Conservation (phyloP, 1,284 basidiomycete genomes). For the Waitea zeae region DNA sequence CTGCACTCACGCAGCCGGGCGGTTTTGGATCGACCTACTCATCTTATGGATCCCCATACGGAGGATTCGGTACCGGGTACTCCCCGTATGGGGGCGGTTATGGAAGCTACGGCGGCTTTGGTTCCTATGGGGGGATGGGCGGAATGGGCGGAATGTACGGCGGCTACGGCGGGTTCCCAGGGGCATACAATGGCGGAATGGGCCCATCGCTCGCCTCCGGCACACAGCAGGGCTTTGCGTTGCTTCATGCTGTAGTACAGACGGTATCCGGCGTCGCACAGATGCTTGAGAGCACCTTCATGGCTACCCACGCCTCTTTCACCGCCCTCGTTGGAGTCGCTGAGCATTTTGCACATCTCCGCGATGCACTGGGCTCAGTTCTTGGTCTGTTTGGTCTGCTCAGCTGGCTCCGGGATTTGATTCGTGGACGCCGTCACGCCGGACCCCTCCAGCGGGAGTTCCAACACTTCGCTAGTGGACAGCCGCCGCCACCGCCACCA, state of each 20-base stretch:
- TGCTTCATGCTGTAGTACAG: constrained; percentile 89
- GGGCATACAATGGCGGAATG: constrained; percentile 16
- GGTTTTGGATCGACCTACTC: constrained; percentile 15
- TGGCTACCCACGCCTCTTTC: constrained; percentile 97
- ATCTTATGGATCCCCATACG: constrained; percentile 21
- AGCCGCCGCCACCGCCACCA: constrained; percentile 24
- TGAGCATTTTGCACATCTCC: constrained; percentile 85
- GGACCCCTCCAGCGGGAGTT: constrained; percentile 39
- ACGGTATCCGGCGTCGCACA: constrained; percentile 94
- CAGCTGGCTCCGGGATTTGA: constrained; percentile 58
- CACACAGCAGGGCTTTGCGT: constrained; percentile 84
- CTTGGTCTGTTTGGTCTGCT: constrained; percentile 84
- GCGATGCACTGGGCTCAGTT: constrained; percentile 88
- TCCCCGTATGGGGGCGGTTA: constrained; percentile 22
- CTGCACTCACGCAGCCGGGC: constrained; percentile 23
- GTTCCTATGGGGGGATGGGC: constrained; percentile 20
- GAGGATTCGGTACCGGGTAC: constrained; percentile 24
- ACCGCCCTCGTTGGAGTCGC: constrained; percentile 98
- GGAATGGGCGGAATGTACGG: constrained; percentile 25
- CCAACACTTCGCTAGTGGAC: constrained; percentile 50
- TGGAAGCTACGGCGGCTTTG: constrained; percentile 16
- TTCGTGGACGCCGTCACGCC: constrained; percentile 29
- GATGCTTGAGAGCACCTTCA: constrained; percentile 96
- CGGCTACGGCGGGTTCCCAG: constrained; percentile 14
- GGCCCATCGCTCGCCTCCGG: constrained; percentile 59